A percentile compares a stretch with the other conserved stretches of the same genome.
These are phyloP conservation scores for Penicillium pulvis DNA, from an alignment of 495 filamentous ascomycete genomes.

Conservation along the genomic window DNA sequence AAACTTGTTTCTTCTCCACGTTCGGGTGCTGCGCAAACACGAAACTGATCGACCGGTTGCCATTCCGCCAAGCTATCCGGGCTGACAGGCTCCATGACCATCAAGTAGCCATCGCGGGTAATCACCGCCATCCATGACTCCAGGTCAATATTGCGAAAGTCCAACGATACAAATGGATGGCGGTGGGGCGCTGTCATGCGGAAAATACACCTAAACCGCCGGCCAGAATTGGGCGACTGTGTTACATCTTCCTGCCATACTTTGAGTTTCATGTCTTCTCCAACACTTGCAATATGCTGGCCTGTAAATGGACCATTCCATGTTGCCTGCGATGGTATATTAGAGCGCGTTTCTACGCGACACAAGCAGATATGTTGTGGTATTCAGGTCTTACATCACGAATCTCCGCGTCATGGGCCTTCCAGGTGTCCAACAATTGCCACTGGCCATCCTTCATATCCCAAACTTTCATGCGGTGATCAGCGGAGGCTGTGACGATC, in stretches of 20 bases:
- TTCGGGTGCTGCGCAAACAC: constrained; percentile 59
- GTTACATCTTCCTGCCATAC: constrained; percentile 87
- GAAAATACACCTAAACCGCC: constrained; percentile 72
- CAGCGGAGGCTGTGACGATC: constrained; percentile 85
- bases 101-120: constrained; percentile 75
- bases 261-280: constrained; percentile 83
- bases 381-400: constrained; percentile 63
- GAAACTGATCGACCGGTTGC: constrained; percentile 69
- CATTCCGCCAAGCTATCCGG: constrained; percentile 81
- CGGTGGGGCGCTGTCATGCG: constrained; percentile 57
- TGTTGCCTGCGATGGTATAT: constrained; percentile 59
- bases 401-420: constrained; percentile 89
- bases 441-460: constrained; percentile 78
- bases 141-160: constrained; percentile 72
- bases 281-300: constrained; percentile 67
- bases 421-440: constrained; percentile 84
- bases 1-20: constrained; percentile 86
- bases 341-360: constrained; percentile 15
- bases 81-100: constrained; percentile 82
- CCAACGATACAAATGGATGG: constrained; percentile 73
- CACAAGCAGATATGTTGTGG: neutral
- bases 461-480: constrained; percentile 93
- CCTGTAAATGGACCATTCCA: constrained; percentile 72
- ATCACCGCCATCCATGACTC: constrained; percentile 83
- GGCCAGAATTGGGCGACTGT: constrained; percentile 66